A percentile compares a stretch with the other conserved stretches of the same genome.
These are phyloP conservation scores for Sporothrix humicola DNA, from an alignment of 2,329 filamentous ascomycete genomes.

Conservation along the genomic window DNA sequence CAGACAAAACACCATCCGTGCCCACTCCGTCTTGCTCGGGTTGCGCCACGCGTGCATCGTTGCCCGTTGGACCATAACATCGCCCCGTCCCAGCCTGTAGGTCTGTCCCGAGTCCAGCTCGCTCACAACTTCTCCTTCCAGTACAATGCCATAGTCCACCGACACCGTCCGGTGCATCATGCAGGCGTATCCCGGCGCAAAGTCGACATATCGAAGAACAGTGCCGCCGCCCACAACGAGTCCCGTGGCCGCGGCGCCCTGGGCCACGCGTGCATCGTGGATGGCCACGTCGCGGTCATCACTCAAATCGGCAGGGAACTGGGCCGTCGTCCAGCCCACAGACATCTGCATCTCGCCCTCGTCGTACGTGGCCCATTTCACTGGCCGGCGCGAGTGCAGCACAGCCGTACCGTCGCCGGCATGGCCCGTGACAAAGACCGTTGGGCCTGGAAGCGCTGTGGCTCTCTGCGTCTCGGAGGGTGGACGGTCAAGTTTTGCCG, in stretches of 20 bases:
- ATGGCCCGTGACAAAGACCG: slow-evolving; percentile 38
- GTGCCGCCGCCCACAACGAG: slow-evolving; percentile 39
- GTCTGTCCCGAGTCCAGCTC: slow-evolving; percentile 38
- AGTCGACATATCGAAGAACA: slow-evolving; percentile 42
- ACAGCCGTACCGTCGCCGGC: slow-evolving; percentile 35
- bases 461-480: slow-evolving; percentile 18
- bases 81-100: slow-evolving; percentile 35
- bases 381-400: slow-evolving; percentile 36
- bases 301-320: slow-evolving; percentile 37
- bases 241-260: slow-evolving; percentile 32
- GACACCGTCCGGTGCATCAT: slow-evolving; percentile 43
- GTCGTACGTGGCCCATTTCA: slow-evolving; percentile 34
- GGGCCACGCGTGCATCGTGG: slow-evolving; percentile 36
- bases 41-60: slow-evolving; percentile 63
- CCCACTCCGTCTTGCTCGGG: slow-evolving; percentile 53
- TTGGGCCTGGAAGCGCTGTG: slow-evolving; percentile 34
- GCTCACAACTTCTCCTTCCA: slow-evolving; percentile 37
- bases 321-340: slow-evolving; percentile 37
- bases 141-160: slow-evolving; percentile 40
- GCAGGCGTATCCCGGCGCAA: slow-evolving; percentile 44
- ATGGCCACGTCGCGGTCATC: slow-evolving; percentile 37
- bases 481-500: neutral
- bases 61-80: slow-evolving; percentile 51
- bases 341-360: slow-evolving; percentile 36
- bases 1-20: slow-evolving; percentile 53